Evolutionary conservation across 2,329 filamentous ascomycete species (phyloP).

Genomic region (Phialemoniopsis sp.): DNA sequence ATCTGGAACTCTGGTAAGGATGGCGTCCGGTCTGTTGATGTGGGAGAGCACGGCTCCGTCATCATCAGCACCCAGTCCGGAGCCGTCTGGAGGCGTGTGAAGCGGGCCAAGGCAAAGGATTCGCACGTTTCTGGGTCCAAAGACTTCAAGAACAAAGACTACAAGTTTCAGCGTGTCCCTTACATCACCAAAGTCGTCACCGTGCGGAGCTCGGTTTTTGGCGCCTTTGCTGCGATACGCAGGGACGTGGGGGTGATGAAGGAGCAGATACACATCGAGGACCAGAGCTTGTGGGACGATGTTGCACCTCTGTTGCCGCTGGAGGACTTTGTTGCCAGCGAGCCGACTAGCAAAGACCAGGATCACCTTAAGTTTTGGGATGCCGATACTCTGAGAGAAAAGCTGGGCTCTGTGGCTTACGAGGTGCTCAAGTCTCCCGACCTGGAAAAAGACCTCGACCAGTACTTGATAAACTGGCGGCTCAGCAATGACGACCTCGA

Average conservation of each 20-base stretch:
- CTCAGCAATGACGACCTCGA: constrained; percentile 37
- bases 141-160: constrained; percentile 70
- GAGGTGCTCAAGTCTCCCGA: constrained; percentile 59
- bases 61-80: constrained; percentile 91
- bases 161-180: constrained; percentile 90
- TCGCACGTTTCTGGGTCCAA: constrained; percentile 36
- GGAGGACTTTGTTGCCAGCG: constrained; percentile 46
- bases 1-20: constrained; percentile 89
- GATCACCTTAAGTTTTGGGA: constrained; percentile 37
- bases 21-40: constrained; percentile 78
- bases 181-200: constrained; percentile 80
- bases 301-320: constrained; percentile 68
- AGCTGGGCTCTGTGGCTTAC: constrained; percentile 44
- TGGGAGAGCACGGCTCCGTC: constrained; percentile 90
- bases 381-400: constrained; percentile 41
- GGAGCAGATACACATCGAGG: constrained; percentile 61
- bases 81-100: constrained; percentile 86
- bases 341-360: constrained; percentile 27
- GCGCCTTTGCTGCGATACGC: constrained; percentile 83
- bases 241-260: constrained; percentile 80
- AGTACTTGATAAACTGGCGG: constrained; percentile 38
- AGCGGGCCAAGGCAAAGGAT: constrained; percentile 76
- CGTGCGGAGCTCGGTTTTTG: constrained; percentile 84
- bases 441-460: constrained; percentile 58
- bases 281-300: constrained; percentile 71